Conservation (phyloP, 441 rosid genomes). For the Syzygium malaccense region DNA sequence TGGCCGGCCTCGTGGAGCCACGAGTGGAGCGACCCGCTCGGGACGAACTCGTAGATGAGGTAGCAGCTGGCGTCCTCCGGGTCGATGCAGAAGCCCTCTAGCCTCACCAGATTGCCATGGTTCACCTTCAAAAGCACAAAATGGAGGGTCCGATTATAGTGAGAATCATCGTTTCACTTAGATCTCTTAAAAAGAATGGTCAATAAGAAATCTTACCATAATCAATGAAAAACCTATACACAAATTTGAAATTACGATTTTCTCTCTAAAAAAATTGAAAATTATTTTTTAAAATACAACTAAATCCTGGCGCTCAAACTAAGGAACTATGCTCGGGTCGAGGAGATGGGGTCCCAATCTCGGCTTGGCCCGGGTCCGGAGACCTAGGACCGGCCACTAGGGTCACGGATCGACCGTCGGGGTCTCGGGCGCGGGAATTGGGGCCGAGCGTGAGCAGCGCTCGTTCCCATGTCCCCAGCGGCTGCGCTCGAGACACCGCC, state of each 20-base stretch:
- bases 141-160: no score
- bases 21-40: constrained; percentile 47
- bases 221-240: background rate
- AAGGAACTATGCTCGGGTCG: background rate
- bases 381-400: background rate
- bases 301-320: no score
- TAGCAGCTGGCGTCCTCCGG: constrained; percentile 46
- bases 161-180: no score
- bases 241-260: background rate
- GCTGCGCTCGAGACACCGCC: background rate
- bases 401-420: background rate
- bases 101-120: constrained; percentile 61
- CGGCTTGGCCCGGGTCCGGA: background rate
- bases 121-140: constrained; percentile 34
- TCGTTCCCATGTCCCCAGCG: background rate
- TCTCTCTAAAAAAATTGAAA: background rate
- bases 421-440: background rate
- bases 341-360: background rate
- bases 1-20: constrained; percentile 37
- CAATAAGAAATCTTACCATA: background rate
- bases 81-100: constrained; percentile 62
- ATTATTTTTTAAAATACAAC: no score
- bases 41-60: constrained; percentile 45
- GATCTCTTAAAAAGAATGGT: background rate
- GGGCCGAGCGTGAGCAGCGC: background rate